Evolutionary conservation across 331 rosid species (phyloP).

Genomic region (Quercus tomentella): DNA sequence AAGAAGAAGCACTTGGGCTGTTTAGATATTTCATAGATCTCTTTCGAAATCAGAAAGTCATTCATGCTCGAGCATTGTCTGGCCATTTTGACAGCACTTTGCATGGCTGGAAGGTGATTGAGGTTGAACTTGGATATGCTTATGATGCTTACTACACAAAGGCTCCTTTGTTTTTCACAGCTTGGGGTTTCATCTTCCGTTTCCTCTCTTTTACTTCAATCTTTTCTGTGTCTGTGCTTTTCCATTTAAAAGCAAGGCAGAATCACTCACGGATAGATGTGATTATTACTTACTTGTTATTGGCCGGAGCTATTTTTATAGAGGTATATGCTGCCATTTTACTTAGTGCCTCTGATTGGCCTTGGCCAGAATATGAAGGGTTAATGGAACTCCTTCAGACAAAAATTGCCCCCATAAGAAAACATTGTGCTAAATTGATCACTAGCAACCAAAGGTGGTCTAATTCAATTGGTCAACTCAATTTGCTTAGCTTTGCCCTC

Average conservation of each 20-base stretch:
- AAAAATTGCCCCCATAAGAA: too few species aligned
- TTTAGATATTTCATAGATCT: rapidly evolving
- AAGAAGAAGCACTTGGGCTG: too few species aligned
- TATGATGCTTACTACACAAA: conserved; percentile 6
- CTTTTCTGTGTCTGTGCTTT: not conserved
- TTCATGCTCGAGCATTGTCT: too few species aligned
- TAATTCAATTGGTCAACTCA: not conserved
- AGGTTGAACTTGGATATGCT: not conserved
- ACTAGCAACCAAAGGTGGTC: too few species aligned
- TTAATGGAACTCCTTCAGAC: too few species aligned
- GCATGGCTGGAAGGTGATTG: not conserved
- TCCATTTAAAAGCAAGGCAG: too few species aligned
- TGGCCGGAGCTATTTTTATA: not conserved
- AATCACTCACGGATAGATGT: not conserved
- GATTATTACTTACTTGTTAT: not conserved
- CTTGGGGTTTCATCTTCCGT: not conserved
- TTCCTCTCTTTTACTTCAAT: not conserved
- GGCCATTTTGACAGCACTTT: not conserved
- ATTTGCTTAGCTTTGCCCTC: not conserved
- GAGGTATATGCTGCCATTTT: not conserved
- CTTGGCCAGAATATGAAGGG: too few species aligned
- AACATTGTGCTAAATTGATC: too few species aligned
- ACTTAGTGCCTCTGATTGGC: not conserved
- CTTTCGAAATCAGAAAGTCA: too few species aligned
- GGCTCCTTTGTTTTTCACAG: not conserved